Base-by-base conservation (phyloP, 306 rosid genomes). In the Phaseolus lunatus region DNA sequence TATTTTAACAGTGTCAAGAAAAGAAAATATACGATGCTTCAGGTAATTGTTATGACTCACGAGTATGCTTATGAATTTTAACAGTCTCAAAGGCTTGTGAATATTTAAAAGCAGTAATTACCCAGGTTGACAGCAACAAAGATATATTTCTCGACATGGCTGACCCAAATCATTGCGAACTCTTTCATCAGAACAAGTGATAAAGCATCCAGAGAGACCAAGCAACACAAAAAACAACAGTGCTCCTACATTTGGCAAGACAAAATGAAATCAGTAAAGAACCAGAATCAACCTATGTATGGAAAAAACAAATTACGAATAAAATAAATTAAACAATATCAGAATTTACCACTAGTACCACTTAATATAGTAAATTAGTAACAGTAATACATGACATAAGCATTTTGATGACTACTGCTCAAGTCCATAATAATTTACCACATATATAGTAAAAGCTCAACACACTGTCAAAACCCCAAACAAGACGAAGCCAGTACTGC, bases 71-170 rank as follows among this genome's bases (percentile, higher is more conserved):
- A 69, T 37, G 75, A 47, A 26, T 14, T 50, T 24, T 29, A 76
- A 76, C 68, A 6, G 53, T 6, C 43, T 35, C 33, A 75, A 78
- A 53, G 68, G 29, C 22, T 48, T 11, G 47, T 16, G 63, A 67
- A 45, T 37, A 33, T 35, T 56, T 47, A 62, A 52, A 18, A 43
- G 73, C 31, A 83, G 61, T 61, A 26, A 52, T 14, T 91, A 91
- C 96, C 96, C 89, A 53, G 96, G 96, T 44, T 91, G 96, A 45
- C 96, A 91, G 89, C 94, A 91, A 82, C 96, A 91, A 47, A 89
- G 88, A 81, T 92, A 89, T 72, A 91, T 75, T 78, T 91, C 96
- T 75, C 96, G 83, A 84, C 96, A 91, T 79, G 96, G 94, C 85
- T 89, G 96, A 56, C 90, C 92, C 90, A 91, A 86, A 83, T 91